Evolutionary conservation across 2,329 filamentous ascomycete species (phyloP).

Genomic region (Colletotrichum orchidophilum): DNA sequence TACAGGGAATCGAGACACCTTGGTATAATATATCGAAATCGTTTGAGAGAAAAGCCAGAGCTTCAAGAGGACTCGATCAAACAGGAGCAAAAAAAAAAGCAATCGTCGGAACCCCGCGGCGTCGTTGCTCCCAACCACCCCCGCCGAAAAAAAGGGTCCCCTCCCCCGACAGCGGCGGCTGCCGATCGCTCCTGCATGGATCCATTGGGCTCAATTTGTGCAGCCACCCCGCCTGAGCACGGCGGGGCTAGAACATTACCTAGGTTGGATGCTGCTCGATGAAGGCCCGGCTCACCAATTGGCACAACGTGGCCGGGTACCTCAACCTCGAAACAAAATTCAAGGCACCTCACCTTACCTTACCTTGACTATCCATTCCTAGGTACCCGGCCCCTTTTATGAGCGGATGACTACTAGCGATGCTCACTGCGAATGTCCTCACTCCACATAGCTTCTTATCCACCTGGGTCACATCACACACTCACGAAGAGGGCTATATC

Average conservation of each 20-base stretch:
- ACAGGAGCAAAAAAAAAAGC: background rate
- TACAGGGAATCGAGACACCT: too few species aligned
- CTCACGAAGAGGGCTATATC: background rate
- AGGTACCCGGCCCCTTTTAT: too few species aligned
- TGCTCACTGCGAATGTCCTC: background rate
- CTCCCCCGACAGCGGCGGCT: constrained; percentile 1
- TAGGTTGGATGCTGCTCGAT: too few species aligned
- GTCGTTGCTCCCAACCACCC: background rate
- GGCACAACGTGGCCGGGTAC: too few species aligned
- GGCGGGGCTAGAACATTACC: background rate
- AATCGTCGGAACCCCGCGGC: background rate
- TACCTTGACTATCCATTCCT: too few species aligned
- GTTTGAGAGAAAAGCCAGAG: background rate
- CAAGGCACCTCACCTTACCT: too few species aligned
- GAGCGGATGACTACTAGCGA: background rate
- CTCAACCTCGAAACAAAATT: background rate
- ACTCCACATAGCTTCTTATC: too few species aligned
- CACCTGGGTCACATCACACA: too few species aligned
- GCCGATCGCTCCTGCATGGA: constrained; percentile 14
- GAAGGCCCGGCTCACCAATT: background rate
- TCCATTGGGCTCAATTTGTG: background rate
- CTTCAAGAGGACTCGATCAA: background rate
- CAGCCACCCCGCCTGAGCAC: background rate
- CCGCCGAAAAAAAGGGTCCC: background rate
- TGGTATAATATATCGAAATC: background rate